Base-by-base conservation (phyloP, 1,284 basidiomycete genomes). In the Anthracocystis setariae region DNA sequence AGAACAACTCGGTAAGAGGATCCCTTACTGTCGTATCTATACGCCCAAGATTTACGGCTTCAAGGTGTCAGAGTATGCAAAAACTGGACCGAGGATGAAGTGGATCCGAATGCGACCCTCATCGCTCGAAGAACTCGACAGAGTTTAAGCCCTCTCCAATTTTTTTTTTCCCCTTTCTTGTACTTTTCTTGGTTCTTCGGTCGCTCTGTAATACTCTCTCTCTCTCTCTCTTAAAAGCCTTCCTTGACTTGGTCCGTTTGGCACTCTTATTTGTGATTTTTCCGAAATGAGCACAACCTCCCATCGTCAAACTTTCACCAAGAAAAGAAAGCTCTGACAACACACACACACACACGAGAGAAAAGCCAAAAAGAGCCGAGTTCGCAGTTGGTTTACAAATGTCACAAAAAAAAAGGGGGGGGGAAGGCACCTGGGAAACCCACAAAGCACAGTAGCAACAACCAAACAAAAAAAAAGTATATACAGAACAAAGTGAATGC, bases 1-100 rank as follows among this genome's bases (percentile, higher is more conserved):
- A 1, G 62, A 65, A 37, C 77, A 73, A 38, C 47, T 81, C 7
- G 78, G 79, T 0, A 74, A 70, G 18, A 55, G 76, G 2, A 43
- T 58, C 7, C 76, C 75, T 5, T 73, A 72, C 27, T 50, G 58
- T 5, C 38, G 90, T 80, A 89, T 98, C 9, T 98, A 98, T 83
- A 88, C 90, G 0, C 92, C 95, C 5, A 88, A 91, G 82, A 97
- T 99, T 79, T 98, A 98, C 79, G 96, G 87, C 0, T 88, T 88
- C 83, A 85, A 86, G 55, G 87, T 88, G 0, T 85, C 84, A 23
- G 87, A 88, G 72, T 74, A 85, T 53, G 86, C 87, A 4, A 91
- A 93, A 83, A 91, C 89, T 74, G 96, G 96, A 1, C 95, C 96
- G 13, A 87, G 96, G 63, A 98, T 99, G 95, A 90, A 91, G 75